Evolutionary conservation across 2,329 filamentous ascomycete species (phyloP).

Genomic region (Alternaria burnsii): DNA sequence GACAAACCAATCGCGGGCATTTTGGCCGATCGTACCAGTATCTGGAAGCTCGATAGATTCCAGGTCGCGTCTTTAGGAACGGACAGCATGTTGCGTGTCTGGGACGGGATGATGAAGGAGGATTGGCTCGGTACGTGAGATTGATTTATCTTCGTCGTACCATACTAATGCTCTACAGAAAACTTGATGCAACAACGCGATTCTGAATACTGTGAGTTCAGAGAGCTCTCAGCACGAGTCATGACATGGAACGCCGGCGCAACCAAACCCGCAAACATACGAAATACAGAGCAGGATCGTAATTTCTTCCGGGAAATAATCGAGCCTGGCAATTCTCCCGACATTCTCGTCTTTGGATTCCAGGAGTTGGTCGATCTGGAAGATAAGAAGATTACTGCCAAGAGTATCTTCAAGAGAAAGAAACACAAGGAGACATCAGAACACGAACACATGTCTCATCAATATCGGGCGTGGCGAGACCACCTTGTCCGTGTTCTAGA

Average conservation of each 20-base stretch:
- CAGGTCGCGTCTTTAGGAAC: conserved; percentile 88
- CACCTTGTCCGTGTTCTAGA: conserved; percentile 84
- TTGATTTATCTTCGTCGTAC: not conserved
- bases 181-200: conserved; percentile 85
- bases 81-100: conserved; percentile 83
- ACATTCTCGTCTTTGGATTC: conserved; percentile 95
- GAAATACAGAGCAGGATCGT: conserved; percentile 73
- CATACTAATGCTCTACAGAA: conserved; percentile 60
- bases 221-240: conserved; percentile 79
- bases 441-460: conserved; percentile 91
- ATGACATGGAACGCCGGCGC: conserved; percentile 98
- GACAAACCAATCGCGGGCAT: conserved; percentile 82
- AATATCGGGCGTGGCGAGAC: conserved; percentile 96
- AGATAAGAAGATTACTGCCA: conserved; percentile 97
- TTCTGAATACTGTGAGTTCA: conserved; percentile 82
- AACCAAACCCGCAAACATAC: conserved; percentile 85
- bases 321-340: conserved; percentile 77
- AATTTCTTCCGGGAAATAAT: conserved; percentile 84
- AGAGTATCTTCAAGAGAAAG: conserved; percentile 80
- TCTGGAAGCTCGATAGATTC: conserved; percentile 83
- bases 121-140: conserved; percentile 78
- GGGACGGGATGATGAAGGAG: conserved; percentile 92
- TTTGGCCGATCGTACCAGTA: conserved; percentile 78
- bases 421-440: conserved; percentile 85
- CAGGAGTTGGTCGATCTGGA: conserved; percentile 98